These are phyloP conservation scores for Hamamelis virginiana DNA, from an alignment of 164 flowering plant genomes.

Conservation along the genomic window DNA sequence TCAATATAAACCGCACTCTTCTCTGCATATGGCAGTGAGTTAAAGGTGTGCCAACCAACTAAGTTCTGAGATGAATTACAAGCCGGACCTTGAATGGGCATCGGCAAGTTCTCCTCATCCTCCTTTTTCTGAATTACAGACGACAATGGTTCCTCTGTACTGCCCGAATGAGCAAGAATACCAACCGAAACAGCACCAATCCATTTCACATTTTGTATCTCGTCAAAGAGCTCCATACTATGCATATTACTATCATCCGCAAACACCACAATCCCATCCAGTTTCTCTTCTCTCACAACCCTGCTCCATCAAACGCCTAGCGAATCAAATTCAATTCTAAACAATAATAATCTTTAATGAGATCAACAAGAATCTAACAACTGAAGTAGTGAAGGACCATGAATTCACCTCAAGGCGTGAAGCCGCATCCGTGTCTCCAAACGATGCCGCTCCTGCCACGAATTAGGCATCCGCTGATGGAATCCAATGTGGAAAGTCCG, in stretches of 20 bases:
- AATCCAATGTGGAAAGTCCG: constrained; percentile 62
- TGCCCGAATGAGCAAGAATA: constrained; percentile 67
- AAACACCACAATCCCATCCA: constrained; percentile 94
- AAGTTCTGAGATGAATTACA: constrained; percentile 81
- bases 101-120: constrained; percentile 36
- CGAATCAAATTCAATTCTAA: constrained; percentile 19
- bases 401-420: constrained; percentile 67
- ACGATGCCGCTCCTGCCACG: constrained; percentile 71
- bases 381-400: not conserved
- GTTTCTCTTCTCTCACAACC: constrained; percentile 63
- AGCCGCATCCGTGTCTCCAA: constrained; percentile 80
- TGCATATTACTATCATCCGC: constrained; percentile 97
- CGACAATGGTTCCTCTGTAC: constrained; percentile 25
- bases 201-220: constrained; percentile 85
- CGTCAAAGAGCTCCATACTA: constrained; percentile 90
- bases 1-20: constrained; percentile 64
- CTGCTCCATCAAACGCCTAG: constrained; percentile 40
- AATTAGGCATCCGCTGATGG: constrained; percentile 53
- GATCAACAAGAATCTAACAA: not conserved
- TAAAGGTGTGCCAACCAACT: constrained; percentile 89
- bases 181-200: constrained; percentile 92
- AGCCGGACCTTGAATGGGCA: constrained; percentile 94
- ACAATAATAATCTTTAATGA: not conserved
- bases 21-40: constrained; percentile 54
- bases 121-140: constrained; percentile 23